Evolutionary conservation across 164 flowering plant species (phyloP).

Genomic region (Chloranthus sessilifolius): DNA sequence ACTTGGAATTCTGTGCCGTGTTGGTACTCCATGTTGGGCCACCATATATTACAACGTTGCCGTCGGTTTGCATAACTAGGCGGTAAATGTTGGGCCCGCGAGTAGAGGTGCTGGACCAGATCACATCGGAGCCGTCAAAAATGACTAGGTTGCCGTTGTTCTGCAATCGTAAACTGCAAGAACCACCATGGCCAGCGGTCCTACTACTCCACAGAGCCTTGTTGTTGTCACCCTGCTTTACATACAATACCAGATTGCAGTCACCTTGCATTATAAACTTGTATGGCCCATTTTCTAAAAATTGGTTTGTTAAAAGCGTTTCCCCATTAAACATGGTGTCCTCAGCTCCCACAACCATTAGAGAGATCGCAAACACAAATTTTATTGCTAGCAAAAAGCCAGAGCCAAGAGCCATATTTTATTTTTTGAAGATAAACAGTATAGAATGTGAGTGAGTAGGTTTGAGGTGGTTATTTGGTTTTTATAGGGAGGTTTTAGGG

Average conservation of each 20-base stretch:
- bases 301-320: constrained; percentile 20
- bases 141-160: constrained; percentile 30
- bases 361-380: no score
- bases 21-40: constrained; percentile 26
- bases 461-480: not conserved
- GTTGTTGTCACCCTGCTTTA: constrained; percentile 5
- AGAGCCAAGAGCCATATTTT: not conserved
- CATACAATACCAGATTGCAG: constrained; percentile 28
- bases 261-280: constrained; percentile 27
- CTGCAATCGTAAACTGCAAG: constrained; percentile 20
- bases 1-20: constrained; percentile 15
- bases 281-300: constrained; percentile 30
- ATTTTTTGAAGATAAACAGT: no score
- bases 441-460: not conserved
- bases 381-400: constrained; percentile 2
- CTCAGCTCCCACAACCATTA: constrained; percentile 19
- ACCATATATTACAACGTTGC: constrained; percentile 30
- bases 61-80: constrained; percentile 23
- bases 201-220: constrained; percentile 20
- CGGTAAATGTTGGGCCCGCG: constrained; percentile 21
- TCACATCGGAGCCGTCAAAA: constrained; percentile 20
- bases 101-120: constrained; percentile 23
- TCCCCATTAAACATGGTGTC: constrained; percentile 27
- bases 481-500: not conserved
- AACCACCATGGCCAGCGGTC: constrained; percentile 17